These are phyloP conservation scores for Sideroxylon spinosum DNA, from an alignment of 179 eudicot genomes.

Conservation along the genomic window DNA sequence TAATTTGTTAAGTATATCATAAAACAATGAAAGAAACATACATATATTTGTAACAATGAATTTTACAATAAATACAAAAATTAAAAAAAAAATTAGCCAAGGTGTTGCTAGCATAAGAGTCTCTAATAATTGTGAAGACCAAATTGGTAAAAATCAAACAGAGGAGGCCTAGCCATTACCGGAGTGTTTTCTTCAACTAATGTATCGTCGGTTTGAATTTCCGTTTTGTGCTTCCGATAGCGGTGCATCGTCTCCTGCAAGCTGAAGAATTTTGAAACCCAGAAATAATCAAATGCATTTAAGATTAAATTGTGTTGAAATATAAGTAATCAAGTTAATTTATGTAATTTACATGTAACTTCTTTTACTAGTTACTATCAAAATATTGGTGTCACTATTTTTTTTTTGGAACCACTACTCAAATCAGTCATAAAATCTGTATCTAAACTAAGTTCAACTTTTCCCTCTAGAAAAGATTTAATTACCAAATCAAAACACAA, in stretches of 20 bases:
- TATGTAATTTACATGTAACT: too few relatives aligned
- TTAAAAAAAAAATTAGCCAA: neutral
- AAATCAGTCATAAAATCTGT: too few relatives aligned
- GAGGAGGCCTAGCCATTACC: conserved; percentile 29
- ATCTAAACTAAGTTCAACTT: too few relatives aligned
- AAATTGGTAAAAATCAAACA: neutral
- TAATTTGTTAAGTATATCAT: neutral
- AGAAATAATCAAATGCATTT: too few relatives aligned
- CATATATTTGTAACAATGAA: neutral
- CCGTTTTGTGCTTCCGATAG: conserved; percentile 53
- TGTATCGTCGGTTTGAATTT: conserved; percentile 34
- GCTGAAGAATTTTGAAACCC: conserved; percentile 32
- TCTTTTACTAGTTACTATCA: too few relatives aligned
- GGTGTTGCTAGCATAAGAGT: neutral
- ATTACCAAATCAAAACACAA: too few relatives aligned
- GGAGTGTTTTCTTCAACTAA: conserved; percentile 48
- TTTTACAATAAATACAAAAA: neutral
- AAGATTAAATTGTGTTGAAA: too few relatives aligned
- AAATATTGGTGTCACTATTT: too few relatives aligned
- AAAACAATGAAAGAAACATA: neutral
- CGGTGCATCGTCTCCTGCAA: conserved; percentile 69
- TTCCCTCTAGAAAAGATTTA: too few relatives aligned
- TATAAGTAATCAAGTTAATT: too few relatives aligned
- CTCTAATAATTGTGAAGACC: neutral
- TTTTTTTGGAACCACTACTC: too few relatives aligned